Base-by-base conservation (phyloP, 306 rosid genomes). In the Prunus salicina region DNA sequence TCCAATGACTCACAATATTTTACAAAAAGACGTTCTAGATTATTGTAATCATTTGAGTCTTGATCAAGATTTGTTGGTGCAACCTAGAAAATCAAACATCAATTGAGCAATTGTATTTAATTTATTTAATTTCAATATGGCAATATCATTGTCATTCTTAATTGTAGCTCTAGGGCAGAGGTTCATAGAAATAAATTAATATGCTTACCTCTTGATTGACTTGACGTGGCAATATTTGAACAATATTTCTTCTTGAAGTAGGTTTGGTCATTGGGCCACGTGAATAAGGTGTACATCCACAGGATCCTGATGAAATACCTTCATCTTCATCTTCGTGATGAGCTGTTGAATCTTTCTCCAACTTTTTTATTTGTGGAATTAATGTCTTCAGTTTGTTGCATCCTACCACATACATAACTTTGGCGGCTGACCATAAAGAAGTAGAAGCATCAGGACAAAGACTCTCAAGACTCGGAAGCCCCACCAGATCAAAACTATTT, bases 1-100 rank as follows among this genome's bases (percentile, higher is more conserved):
- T 58, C 64, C 6, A 58, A 0, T 24, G 32, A 58, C 0, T 0
- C 0, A 24, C 64, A 58, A 0, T 0, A 0, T 0, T 0, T 0
- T 24, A 58, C 8, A 1, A 0, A 0, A 12, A 58, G 64, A 24
- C 2, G 2, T 58, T 58, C 18, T 0, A 58, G 64, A 58, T 58
- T 58, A 24, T 58, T 18, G 0, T 58, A 0, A 58, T 20, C 16
- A 24, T 58, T 24, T 58, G 32, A 58, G 30, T 25, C 64, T 15
- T 10, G 38, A 5, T 32, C 64, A 11, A 58, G 18, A 58, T 58
- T 12, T 3, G 64, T 11, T 10, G 8, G 30, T 0, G 30, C 4
- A 58, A 24, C 64, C 64, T 58, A 24, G 16, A 58, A 22, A 24
- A 24, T n/a, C 20, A n/a, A n/a, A n/a, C 61, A 55, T n/a, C 61